phyloP scores from a whole-genome alignment of 352 stramenopile species.

The Phytopythium delawarense region DNA sequence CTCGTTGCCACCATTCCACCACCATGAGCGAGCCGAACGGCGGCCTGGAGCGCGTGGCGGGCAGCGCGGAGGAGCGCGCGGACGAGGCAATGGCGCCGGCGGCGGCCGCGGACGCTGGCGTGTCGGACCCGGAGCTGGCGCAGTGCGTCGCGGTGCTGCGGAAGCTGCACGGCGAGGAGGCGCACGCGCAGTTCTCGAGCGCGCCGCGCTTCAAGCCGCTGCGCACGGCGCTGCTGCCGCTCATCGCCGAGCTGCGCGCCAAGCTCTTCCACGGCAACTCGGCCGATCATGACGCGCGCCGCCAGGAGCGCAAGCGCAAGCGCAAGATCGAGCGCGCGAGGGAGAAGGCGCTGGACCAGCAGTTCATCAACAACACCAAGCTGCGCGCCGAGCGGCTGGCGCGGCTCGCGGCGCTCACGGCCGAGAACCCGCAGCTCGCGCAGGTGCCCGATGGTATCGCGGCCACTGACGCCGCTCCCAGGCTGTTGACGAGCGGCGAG shows the following conservation, averaged over 20 bases:
- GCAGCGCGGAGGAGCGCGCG: neutral
- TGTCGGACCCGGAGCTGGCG: constrained; percentile 52
- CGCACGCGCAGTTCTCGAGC: constrained; percentile 41
- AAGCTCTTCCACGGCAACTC: constrained; percentile 63
- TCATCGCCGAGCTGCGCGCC: constrained; percentile 53
- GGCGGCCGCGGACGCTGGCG: neutral
- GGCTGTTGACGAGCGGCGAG: constrained; percentile 4
- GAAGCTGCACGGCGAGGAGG: constrained; percentile 44
- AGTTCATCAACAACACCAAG: constrained; percentile 81
- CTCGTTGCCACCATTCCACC: too few relatives aligned
- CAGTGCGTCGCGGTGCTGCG: constrained; percentile 49
- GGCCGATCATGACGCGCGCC: constrained; percentile 29
- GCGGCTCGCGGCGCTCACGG: constrained; percentile 45
- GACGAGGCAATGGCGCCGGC: neutral
- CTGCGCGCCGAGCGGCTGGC: constrained; percentile 61
- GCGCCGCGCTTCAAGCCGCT: constrained; percentile 54
- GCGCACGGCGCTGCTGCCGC: constrained; percentile 53
- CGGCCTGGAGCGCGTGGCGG: neutral
- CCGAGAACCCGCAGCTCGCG: constrained; percentile 50
- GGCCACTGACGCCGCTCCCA: constrained; percentile 13
- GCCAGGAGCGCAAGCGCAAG: constrained; percentile 62
- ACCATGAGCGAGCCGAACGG: constrained; percentile 17
- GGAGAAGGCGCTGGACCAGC: constrained; percentile 64
- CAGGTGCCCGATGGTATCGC: constrained; percentile 59
- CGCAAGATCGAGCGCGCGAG: constrained; percentile 63